A percentile compares a stretch with the other conserved stretches of the same genome.
These are phyloP conservation scores for Nicotiana undulata DNA, from an alignment of 257 asterid species.

Conservation along the genomic window DNA sequence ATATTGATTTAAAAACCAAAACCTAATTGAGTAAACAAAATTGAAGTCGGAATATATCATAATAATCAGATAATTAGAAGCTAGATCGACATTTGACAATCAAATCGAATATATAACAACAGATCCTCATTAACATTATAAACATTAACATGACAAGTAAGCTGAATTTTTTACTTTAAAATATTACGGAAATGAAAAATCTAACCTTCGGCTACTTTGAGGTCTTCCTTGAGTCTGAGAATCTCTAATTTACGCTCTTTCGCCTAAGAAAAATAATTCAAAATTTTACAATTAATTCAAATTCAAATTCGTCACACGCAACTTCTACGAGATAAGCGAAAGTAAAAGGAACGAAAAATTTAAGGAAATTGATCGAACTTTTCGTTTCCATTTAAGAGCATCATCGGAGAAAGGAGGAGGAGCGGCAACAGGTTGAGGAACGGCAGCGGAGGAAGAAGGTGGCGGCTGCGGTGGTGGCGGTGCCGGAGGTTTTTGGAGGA, in stretches of 20 bases:
- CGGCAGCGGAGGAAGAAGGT: slow-evolving; percentile 7
- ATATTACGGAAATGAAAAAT: background rate
- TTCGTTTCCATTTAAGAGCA: background rate
- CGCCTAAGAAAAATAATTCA: slow-evolving; percentile 33
- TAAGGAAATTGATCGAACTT: background rate
- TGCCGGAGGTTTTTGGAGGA: slow-evolving; percentile 30
- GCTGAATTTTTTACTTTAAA: slow-evolving; percentile 37
- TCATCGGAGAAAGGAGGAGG: slow-evolving; percentile 27
- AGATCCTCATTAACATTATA: background rate
- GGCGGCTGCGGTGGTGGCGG: slow-evolving; percentile 17
- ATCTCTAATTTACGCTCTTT: slow-evolving; percentile 75
- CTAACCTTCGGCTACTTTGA: slow-evolving; percentile 77
- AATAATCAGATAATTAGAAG: background rate
- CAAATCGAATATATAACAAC: background rate
- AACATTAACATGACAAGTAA: background rate
- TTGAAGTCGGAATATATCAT: background rate
- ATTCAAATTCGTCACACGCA: background rate
- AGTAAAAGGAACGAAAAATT: background rate
- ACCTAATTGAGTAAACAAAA: background rate
- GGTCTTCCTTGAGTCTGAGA: slow-evolving; percentile 67
- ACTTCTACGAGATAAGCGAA: background rate
- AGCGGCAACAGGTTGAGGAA: slow-evolving; percentile 12
- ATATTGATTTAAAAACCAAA: background rate
- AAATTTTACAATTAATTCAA: background rate
- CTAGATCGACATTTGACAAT: background rate